Conservation (phyloP, 2,329 filamentous ascomycete genomes). For the Sphaerulina vaccinii region DNA sequence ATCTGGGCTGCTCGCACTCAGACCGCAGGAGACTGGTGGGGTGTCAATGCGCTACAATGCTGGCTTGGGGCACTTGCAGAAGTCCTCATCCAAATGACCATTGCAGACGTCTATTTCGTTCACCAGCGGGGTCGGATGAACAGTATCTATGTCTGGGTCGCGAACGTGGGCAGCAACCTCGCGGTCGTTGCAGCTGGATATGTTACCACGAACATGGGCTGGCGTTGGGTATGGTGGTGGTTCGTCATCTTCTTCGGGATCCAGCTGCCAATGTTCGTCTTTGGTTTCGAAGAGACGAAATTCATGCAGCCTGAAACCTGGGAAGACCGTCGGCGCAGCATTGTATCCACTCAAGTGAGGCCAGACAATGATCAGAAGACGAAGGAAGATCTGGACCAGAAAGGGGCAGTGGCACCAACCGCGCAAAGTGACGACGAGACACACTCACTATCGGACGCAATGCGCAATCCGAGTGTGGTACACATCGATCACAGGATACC, state of each 20-base stretch:
- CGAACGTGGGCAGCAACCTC: slow-evolving; percentile 38
- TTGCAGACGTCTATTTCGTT: slow-evolving; percentile 46
- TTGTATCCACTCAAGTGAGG: not conserved
- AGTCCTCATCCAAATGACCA: slow-evolving; percentile 53
- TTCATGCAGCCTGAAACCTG: slow-evolving; percentile 24
- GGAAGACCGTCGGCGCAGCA: slow-evolving; percentile 6
- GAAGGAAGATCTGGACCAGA: not conserved
- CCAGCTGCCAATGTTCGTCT: slow-evolving; percentile 42
- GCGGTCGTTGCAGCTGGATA: slow-evolving; percentile 45
- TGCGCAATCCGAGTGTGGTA: slow-evolving; percentile 26
- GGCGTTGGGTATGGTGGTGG: slow-evolving; percentile 52
- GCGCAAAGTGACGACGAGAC: slow-evolving; percentile 15
- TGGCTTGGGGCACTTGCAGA: slow-evolving; percentile 51
- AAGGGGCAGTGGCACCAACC: slow-evolving; percentile 15
- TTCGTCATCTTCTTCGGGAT: slow-evolving; percentile 43
- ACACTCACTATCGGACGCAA: slow-evolving; percentile 3
- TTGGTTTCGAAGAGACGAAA: slow-evolving; percentile 46
- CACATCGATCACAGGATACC: slow-evolving; percentile 37
- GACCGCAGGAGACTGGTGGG: slow-evolving; percentile 45
- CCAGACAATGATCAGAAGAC: not conserved
- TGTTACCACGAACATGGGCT: slow-evolving; percentile 45
- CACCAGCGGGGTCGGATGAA: slow-evolving; percentile 51
- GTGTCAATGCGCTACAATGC: slow-evolving; percentile 46
- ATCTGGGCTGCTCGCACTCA: slow-evolving; percentile 50
- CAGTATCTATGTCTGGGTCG: slow-evolving; percentile 46